Conservation (phyloP, 2,329 filamentous ascomycete genomes). For the Diplodia mutila region DNA sequence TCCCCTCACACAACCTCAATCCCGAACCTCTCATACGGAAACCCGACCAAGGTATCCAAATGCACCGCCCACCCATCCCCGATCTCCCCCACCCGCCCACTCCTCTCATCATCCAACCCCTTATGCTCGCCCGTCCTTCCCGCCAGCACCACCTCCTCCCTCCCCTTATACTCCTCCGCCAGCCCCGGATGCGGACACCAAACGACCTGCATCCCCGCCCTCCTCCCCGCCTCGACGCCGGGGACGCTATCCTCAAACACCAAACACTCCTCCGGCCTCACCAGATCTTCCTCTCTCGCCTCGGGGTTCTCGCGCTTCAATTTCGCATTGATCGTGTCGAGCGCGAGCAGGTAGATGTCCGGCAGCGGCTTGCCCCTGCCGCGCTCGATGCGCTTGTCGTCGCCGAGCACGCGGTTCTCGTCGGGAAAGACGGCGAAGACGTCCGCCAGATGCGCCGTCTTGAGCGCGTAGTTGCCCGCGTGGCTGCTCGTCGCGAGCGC, state of each 20-base stretch:
- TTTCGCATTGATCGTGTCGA: constrained; percentile 80
- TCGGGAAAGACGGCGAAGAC: constrained; percentile 65
- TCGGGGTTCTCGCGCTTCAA: constrained; percentile 61
- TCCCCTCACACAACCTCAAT: constrained; percentile 43
- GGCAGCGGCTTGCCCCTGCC: constrained; percentile 93
- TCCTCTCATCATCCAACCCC: constrained; percentile 51
- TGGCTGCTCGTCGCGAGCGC: constrained; percentile 85
- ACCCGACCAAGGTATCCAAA: constrained; percentile 58
- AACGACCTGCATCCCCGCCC: constrained; percentile 91
- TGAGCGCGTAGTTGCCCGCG: constrained; percentile 72
- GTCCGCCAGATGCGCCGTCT: constrained; percentile 63
- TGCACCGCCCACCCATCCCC: constrained; percentile 65
- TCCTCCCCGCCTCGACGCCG: constrained; percentile 85
- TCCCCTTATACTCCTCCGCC: constrained; percentile 72
- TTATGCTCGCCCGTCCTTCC: constrained; percentile 75
- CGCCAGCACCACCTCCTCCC: constrained; percentile 81
- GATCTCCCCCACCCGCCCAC: constrained; percentile 57
- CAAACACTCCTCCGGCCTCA: constrained; percentile 83
- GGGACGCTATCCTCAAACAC: constrained; percentile 97
- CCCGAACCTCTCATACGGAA: constrained; percentile 64
- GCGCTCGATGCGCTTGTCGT: constrained; percentile 74
- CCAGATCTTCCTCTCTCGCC: constrained; percentile 58
- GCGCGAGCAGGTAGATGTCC: constrained; percentile 88
- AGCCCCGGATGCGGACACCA: constrained; percentile 89
- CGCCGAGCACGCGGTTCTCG: constrained; percentile 78